phyloP scores from a whole-genome alignment of 2,329 filamentous ascomycete genomes.

The Clonostachys byssicola region DNA sequence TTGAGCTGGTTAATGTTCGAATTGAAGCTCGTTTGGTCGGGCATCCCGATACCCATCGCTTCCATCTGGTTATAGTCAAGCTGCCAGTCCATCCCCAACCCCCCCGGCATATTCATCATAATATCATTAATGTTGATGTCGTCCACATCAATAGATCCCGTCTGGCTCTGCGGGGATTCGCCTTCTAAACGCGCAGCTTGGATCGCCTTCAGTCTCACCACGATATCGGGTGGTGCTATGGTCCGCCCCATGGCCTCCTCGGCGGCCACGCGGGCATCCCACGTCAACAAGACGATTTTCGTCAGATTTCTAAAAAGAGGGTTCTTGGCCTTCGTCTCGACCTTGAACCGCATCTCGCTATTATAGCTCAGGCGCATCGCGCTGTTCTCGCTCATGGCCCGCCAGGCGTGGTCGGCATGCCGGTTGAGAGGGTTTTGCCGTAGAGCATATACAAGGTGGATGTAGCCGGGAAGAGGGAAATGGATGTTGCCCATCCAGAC shows the following conservation, averaged over 20 bases:
- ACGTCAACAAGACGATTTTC: conserved; percentile 44
- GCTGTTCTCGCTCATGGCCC: conserved; percentile 24
- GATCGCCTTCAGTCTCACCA: no score
- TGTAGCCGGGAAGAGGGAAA: conserved; percentile 33
- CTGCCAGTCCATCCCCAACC: not conserved
- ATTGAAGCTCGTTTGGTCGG: not conserved
- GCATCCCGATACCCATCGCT: not conserved
- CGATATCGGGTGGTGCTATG: no score
- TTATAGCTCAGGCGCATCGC: conserved; percentile 29
- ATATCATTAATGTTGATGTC: not conserved
- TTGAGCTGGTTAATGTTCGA: not conserved
- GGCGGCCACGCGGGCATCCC: conserved; percentile 32
- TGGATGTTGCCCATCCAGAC: conserved; percentile 28
- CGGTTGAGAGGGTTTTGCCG: conserved; percentile 41
- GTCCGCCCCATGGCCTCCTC: no score
- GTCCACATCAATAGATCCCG: not conserved
- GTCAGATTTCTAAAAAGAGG: conserved; percentile 32
- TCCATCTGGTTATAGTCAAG: not conserved
- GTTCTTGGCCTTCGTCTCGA: conserved; percentile 42
- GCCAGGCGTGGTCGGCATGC: conserved; percentile 52
- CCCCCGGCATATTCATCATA: not conserved
- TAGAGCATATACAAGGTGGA: conserved; percentile 22
- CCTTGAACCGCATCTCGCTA: conserved; percentile 43
- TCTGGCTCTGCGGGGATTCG: no score
- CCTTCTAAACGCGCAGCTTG: no score